phyloP scores from a whole-genome alignment of 345 rosid genomes.

The Linum lewisii region DNA sequence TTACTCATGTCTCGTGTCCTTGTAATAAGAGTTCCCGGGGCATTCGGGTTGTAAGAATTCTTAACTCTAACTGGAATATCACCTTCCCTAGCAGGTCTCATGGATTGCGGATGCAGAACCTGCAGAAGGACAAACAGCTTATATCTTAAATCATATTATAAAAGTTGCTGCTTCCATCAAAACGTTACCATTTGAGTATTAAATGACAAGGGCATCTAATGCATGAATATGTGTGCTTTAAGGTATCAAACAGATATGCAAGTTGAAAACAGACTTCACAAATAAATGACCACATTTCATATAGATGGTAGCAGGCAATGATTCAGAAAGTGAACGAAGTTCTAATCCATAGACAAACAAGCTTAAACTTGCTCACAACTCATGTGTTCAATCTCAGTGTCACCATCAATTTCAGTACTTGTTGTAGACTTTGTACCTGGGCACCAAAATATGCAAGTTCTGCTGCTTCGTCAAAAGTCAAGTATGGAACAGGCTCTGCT shows the following conservation, averaged over 20 bases:
- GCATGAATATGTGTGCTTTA: no score
- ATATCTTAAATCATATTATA: neutral
- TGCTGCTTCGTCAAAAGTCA: constrained; percentile 98
- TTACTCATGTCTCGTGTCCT: constrained; percentile 77
- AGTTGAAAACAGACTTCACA: no score
- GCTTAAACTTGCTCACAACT: neutral
- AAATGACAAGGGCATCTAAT: no score
- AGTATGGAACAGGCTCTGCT: constrained; percentile 75
- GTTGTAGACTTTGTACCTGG: constrained; percentile 40
- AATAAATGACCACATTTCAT: no score
- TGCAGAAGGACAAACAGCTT: constrained; percentile 19
- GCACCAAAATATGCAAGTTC: constrained; percentile 99
- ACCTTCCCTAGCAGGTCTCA: constrained; percentile 99
- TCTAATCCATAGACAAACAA: neutral
- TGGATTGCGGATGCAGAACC: constrained; percentile 98
- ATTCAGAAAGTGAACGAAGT: neutral
- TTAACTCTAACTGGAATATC: constrained; percentile 98
- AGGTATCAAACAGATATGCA: no score
- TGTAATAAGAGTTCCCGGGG: constrained; percentile 96
- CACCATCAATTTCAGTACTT: neutral
- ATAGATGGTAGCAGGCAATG: neutral
- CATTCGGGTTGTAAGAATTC: constrained; percentile 90
- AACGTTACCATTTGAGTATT: neutral
- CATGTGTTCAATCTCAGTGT: neutral
- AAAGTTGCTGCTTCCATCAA: neutral